Evolutionary conservation across 768 basidiomycete genomes (phyloP).

Genomic region (Pulveroboletus sp.): DNA sequence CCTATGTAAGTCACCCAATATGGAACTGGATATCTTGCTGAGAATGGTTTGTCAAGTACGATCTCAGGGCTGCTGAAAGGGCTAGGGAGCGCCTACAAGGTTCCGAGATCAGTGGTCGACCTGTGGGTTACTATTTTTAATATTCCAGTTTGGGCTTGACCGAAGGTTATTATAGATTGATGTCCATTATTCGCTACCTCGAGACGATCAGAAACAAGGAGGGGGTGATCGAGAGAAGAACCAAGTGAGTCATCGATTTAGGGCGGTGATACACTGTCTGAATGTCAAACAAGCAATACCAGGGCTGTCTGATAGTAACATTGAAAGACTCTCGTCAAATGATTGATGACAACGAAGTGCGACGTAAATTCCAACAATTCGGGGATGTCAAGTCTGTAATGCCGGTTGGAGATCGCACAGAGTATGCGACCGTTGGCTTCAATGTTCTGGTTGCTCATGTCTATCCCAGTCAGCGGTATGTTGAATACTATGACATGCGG

Average conservation of each 20-base stretch:
- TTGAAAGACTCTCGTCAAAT: conserved; percentile 65
- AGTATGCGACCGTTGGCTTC: conserved; percentile 37
- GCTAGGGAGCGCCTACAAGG: conserved; percentile 90
- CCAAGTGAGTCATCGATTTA: conserved; percentile 49
- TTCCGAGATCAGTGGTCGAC: conserved; percentile 79
- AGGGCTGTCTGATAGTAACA: conserved; percentile 82
- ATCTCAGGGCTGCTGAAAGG: conserved; percentile 87
- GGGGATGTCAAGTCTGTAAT: conserved; percentile 85
- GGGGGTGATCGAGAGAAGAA: conserved; percentile 63
- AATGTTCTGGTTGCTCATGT: conserved; percentile 1
- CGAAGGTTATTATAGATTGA: conserved; percentile 64
- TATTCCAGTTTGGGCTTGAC: neutral
- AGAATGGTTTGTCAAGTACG: conserved; percentile 54
- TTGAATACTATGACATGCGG: conserved; percentile 92
- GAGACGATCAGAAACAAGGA: conserved; percentile 73
- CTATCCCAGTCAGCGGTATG: conserved; percentile 67
- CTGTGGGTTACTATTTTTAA: conserved; percentile 53
- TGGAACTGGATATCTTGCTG: conserved; percentile 8
- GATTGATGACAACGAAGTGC: conserved; percentile 82
- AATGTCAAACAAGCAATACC: conserved; percentile 48
- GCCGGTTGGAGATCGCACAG: conserved; percentile 55
- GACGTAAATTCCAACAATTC: conserved; percentile 80
- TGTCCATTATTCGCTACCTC: conserved; percentile 94
- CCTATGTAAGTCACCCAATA: conserved; percentile 69
- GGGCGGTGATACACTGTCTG: neutral